phyloP scores from a whole-genome alignment of 192 early-diverging fungal genomes.

The Rhizoclosmatium sp. region DNA sequence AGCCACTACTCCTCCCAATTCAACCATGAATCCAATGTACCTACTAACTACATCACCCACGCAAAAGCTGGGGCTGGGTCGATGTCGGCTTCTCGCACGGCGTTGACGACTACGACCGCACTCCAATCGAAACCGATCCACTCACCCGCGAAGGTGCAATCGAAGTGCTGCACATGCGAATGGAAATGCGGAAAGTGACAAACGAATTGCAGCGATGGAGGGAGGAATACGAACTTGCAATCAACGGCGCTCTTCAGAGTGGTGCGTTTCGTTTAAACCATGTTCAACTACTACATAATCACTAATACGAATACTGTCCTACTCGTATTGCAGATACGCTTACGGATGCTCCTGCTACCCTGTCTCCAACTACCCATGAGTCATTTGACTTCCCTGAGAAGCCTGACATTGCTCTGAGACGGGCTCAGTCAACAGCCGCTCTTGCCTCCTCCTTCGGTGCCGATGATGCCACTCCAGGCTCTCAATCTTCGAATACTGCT shows the following conservation, averaged over 20 bases:
- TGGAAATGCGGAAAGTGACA: constrained; percentile 35
- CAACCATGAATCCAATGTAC: not conserved
- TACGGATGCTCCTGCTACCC: not conserved
- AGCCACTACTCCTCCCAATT: not conserved
- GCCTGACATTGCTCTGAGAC: constrained; percentile 1
- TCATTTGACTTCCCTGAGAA: not conserved
- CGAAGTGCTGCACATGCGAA: constrained; percentile 33
- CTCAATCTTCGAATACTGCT: not conserved
- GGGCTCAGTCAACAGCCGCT: constrained; percentile 6
- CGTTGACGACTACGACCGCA: constrained; percentile 37
- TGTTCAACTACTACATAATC: not conserved
- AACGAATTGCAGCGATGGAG: constrained; percentile 26
- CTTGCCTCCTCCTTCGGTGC: not conserved
- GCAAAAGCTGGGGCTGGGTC: constrained; percentile 33
- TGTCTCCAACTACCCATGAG: no score
- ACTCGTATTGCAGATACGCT: not conserved
- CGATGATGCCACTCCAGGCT: not conserved
- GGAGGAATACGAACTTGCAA: constrained; percentile 34
- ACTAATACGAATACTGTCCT: no score
- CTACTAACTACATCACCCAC: not conserved
- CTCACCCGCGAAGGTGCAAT: constrained; percentile 34
- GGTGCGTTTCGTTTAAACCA: not conserved
- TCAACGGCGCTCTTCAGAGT: not conserved
- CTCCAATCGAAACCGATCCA: constrained; percentile 35
- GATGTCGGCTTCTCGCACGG: constrained; percentile 39